Base-by-base conservation (phyloP, 306 rosid species). In the Urtica urens region DNA sequence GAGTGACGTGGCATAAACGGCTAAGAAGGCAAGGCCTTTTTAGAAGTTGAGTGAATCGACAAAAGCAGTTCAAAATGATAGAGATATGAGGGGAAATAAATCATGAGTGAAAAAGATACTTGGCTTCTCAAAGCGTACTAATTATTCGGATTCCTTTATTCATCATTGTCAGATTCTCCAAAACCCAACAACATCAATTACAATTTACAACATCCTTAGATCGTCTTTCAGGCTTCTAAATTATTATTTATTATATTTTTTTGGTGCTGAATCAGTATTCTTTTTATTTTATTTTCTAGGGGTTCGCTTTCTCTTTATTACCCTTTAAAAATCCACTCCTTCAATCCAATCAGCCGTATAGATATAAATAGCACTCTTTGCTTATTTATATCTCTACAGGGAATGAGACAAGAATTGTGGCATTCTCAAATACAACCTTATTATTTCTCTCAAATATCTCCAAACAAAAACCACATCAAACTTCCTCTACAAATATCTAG, bases 71-170 rank as follows among this genome's bases (percentile, higher is more conserved):
- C 44, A 51, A n/a, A 71, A 64, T 71, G 72, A 80, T 65, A 73
- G 79, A 61, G 75, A 50, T 9, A 38, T 62, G 51, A 20, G 46
- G 27, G 24, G 51, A 60, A 71, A 46, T 56, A 61, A 60, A 59
- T 23, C 63, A 57, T 61, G 70, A 70, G 78, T 66, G 81, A 81
- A 57, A 64, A 81, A 72, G 81, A 79, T 81, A 65, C 87, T 69
- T 77, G 76, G 87, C 95, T 80, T 85, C 85, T 79, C 81, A 71
- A 65, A n/a, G 83, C 73, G 77, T 67, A 66, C n/a, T n/a, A n/a
- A n/a, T 81, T 72, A 74, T 72, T 79, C 79, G 67, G 56, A 58
- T 62, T 26, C 62, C 66, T 87, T 81, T 88, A 78, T 68, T 73
- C 72, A 70, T 80, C 70, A 71, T 66, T 60, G 79, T 71, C 72